Percentiles rank a stretch among this genome's conserved stretches.
Evolutionary conservation across 768 basidiomycete species (phyloP).

Genomic region (Lentinula sp.): DNA sequence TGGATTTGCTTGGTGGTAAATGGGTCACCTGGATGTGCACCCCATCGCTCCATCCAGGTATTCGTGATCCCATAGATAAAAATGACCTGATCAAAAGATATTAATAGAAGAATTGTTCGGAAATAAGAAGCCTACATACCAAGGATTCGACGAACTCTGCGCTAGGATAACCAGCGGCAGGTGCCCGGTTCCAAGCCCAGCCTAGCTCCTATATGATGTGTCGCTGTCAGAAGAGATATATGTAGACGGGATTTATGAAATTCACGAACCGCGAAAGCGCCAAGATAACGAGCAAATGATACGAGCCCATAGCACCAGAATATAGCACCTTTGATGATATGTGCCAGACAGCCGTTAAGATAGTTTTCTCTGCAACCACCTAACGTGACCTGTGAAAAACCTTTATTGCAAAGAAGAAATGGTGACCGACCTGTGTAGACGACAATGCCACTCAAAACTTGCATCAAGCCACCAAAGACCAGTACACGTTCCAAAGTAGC

Average conservation of each 20-base stretch:
- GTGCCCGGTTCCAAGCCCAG: constrained; percentile 92
- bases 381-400: constrained; percentile 14
- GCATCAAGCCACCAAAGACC: constrained; percentile 65
- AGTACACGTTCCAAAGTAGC: constrained; percentile 55
- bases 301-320: constrained; percentile 90
- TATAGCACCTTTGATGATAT: constrained; percentile 89
- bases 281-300: constrained; percentile 92
- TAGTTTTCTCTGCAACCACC: constrained; percentile 77
- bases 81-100: constrained; percentile 40
- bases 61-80: constrained; percentile 88
- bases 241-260: not conserved
- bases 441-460: constrained; percentile 64
- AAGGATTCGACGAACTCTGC: constrained; percentile 76
- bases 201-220: constrained; percentile 45
- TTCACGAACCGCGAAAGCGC: constrained; percentile 52
- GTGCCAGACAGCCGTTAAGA: constrained; percentile 81
- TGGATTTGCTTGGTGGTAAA: constrained; percentile 90
- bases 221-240: not conserved
- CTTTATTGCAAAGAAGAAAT: not conserved
- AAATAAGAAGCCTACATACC: not conserved
- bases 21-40: constrained; percentile 72
- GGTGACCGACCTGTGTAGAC: constrained; percentile 61
- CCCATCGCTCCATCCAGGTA: constrained; percentile 97
- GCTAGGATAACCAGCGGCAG: constrained; percentile 41
- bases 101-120: not conserved